Evolutionary conservation across 202 grass and related monocot species (phyloP).

Genomic region (Hordeum pubiflorum): DNA sequence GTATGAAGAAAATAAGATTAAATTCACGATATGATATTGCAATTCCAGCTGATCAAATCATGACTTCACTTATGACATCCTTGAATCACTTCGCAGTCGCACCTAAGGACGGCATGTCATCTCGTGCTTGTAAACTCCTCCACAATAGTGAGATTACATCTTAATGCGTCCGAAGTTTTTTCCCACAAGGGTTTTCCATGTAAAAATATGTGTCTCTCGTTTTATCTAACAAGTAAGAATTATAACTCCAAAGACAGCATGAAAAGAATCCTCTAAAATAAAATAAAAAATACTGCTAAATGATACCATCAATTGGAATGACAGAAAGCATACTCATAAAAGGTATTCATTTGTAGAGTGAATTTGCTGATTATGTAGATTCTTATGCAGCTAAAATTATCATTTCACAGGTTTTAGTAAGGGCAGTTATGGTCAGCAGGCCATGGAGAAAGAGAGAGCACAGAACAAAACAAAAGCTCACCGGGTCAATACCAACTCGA

Average conservation of each 20-base stretch:
- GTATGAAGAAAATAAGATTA: neutral
- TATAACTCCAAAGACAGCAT: neutral
- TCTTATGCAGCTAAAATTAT: neutral
- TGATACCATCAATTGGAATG: neutral
- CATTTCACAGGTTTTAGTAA: neutral
- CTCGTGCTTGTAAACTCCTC: too few species aligned
- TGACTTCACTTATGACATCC: neutral
- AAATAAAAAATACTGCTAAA: neutral
- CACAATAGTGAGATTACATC: neutral
- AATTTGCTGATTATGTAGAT: neutral
- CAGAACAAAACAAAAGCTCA: slow-evolving; percentile 45
- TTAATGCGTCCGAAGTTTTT: neutral
- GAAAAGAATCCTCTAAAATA: neutral
- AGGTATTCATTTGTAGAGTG: neutral
- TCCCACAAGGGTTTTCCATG: neutral
- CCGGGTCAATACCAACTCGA: slow-evolving; percentile 92
- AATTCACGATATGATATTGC: neutral
- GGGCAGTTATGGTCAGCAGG: neutral
- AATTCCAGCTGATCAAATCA: neutral
- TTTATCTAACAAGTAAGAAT: neutral
- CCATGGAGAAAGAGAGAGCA: neutral
- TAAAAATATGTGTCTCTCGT: neutral
- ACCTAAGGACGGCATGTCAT: too few species aligned
- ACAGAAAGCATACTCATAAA: neutral
- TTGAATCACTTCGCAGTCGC: neutral